phyloP scores from a whole-genome alignment of 2,329 filamentous ascomycete species.

The Hypomyces rosellus region DNA sequence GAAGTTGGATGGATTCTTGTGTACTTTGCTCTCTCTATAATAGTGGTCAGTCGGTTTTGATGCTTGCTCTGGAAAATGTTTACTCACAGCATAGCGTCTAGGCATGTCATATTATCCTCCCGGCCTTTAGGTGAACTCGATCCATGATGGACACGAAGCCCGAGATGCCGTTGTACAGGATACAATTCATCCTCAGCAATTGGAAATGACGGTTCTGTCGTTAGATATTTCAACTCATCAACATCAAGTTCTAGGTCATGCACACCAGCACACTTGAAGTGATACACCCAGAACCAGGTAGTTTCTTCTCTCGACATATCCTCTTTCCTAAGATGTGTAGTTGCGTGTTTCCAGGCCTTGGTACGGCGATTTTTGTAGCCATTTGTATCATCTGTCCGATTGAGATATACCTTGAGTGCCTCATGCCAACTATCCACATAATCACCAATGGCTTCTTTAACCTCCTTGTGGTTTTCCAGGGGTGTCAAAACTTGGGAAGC shows the following conservation, averaged over 20 bases:
- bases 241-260: neutral
- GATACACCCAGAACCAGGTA: slow-evolving; percentile 1
- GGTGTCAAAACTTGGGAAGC: neutral
- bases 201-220: neutral
- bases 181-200: neutral
- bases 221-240: neutral
- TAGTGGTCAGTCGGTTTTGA: too few relatives aligned
- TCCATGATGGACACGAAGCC: neutral
- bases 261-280: neutral
- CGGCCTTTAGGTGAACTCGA: neutral
- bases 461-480: neutral
- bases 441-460: neutral
- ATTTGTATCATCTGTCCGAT: neutral
- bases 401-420: slow-evolving; percentile 3
- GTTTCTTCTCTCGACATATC: slow-evolving; percentile 6
- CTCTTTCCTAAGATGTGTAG: neutral
- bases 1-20: too few relatives aligned
- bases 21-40: too few relatives aligned
- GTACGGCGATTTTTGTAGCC: neutral
- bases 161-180: slow-evolving; percentile 5
- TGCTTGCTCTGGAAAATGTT: too few relatives aligned
- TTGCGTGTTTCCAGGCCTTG: slow-evolving; percentile 5
- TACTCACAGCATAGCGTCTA: slow-evolving; percentile 1
- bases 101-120: neutral
- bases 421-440: slow-evolving; percentile 4